phyloP scores from a whole-genome alignment of 2,329 filamentous ascomycete genomes.

The Coniella lustricola region DNA sequence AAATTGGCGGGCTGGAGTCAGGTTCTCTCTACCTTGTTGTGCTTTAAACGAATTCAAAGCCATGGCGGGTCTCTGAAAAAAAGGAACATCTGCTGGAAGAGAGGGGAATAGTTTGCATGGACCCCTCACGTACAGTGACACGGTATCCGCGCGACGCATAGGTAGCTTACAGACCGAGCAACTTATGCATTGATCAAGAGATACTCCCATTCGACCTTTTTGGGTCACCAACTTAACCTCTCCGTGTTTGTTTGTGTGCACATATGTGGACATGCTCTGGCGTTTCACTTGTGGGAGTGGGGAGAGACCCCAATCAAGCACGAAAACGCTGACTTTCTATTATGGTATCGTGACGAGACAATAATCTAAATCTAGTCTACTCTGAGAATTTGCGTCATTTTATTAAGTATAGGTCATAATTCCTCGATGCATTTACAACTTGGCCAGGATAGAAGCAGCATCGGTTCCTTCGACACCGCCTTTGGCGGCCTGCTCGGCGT shows the following conservation, averaged over 20 bases:
- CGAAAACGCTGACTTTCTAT: background rate
- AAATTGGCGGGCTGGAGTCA: slow-evolving; percentile 16
- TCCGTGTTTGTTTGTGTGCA: background rate
- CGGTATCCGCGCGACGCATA: slow-evolving; percentile 20
- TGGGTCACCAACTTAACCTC: background rate
- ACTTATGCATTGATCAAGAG: slow-evolving; percentile 24
- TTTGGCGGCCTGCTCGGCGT: slow-evolving; percentile 62
- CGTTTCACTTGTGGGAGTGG: too few species aligned
- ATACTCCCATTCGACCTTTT: background rate
- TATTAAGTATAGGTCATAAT: background rate
- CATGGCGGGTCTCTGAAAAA: slow-evolving; percentile 11
- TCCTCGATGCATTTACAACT: slow-evolving; percentile 33
- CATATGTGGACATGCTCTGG: too few species aligned
- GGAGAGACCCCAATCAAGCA: too few species aligned
- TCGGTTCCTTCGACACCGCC: slow-evolving; percentile 39
- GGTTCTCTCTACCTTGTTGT: slow-evolving; percentile 17
- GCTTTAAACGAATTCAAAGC: slow-evolving; percentile 11
- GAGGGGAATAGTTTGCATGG: slow-evolving; percentile 23
- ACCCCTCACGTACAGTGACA: slow-evolving; percentile 20
- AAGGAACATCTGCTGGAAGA: slow-evolving; percentile 16
- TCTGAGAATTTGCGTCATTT: background rate
- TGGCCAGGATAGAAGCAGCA: slow-evolving; percentile 46
- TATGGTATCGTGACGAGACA: background rate
- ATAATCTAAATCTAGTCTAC: slow-evolving; percentile 10
- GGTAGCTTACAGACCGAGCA: slow-evolving; percentile 25